Evolutionary conservation across 1,284 basidiomycete species (phyloP).

Genomic region (Ustilago shanxiensis): DNA sequence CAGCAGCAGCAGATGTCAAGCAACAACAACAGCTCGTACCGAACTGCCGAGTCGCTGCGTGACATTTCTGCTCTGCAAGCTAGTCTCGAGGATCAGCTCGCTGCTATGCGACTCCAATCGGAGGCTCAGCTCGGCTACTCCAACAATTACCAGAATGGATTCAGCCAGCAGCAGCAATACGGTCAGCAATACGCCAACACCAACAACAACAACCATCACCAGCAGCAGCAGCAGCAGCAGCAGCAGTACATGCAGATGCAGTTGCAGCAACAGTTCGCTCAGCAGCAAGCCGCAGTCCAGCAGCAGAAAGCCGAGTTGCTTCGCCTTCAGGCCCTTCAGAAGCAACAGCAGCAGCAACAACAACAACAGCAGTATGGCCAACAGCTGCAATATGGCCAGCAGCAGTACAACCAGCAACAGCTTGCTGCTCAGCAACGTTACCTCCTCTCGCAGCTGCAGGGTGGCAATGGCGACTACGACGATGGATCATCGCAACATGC

Average conservation of each 20-base stretch:
- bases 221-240: conserved; percentile 37
- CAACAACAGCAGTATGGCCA: conserved; percentile 28
- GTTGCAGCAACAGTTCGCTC: conserved; percentile 50
- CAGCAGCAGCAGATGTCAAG: conserved; percentile 22
- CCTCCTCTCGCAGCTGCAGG: conserved; percentile 59
- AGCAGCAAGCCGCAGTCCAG: conserved; percentile 48
- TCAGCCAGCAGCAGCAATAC: conserved; percentile 49
- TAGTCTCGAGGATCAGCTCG: conserved; percentile 58
- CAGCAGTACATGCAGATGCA: conserved; percentile 57
- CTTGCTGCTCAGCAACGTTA: conserved; percentile 59
- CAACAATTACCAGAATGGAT: conserved; percentile 24
- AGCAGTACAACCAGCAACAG: conserved; percentile 46
- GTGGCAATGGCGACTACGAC: conserved; percentile 17
- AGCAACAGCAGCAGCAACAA: conserved; percentile 49
- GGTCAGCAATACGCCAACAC: conserved; percentile 16
- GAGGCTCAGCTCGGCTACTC: conserved; percentile 18
- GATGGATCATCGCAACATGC: conserved; percentile 36
- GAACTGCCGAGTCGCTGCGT: conserved; percentile 20
- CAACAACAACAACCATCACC: no score
- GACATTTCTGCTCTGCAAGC: conserved; percentile 39
- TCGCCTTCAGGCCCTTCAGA: conserved; percentile 57
- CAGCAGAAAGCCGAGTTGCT: conserved; percentile 59
- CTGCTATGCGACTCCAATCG: conserved; percentile 55
- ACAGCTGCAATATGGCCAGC: conserved; percentile 44
- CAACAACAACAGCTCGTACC: conserved; percentile 21